These are phyloP conservation scores for Radiomyces spectabilis DNA, from an alignment of 192 early-diverging fungal genomes.

Conservation along the genomic window DNA sequence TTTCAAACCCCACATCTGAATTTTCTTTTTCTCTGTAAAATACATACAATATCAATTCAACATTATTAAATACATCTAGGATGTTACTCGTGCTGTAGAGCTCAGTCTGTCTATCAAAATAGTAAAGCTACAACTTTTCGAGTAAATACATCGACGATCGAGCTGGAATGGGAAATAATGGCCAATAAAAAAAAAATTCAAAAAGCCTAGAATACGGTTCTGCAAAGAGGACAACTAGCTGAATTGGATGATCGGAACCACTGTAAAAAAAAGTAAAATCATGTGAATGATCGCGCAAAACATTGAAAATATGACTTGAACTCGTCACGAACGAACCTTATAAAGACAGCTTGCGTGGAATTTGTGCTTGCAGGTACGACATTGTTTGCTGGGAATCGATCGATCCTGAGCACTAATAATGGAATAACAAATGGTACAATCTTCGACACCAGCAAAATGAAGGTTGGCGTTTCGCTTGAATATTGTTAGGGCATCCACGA, in stretches of 20 bases:
- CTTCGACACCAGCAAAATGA: constrained; percentile 95
- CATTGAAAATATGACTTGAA: no score
- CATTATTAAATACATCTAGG: no score
- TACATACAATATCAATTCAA: neutral
- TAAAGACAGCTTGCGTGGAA: constrained; percentile 93
- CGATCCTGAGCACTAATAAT: constrained; percentile 85
- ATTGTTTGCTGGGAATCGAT: constrained; percentile 81
- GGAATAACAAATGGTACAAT: constrained; percentile 97
- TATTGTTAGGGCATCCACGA: constrained; percentile 72
- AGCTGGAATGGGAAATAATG: neutral
- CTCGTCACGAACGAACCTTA: constrained; percentile 46
- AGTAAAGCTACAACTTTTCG: neutral
- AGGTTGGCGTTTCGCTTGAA: constrained; percentile 82
- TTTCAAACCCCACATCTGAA: neutral
- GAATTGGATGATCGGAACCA: constrained; percentile 58
- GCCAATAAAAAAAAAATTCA: neutral
- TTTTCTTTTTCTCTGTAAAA: neutral
- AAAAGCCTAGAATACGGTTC: constrained; percentile 41
- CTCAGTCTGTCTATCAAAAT: neutral
- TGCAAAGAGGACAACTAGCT: constrained; percentile 50
- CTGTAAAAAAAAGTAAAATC: constrained; percentile 9
- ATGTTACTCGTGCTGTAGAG: neutral
- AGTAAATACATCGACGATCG: neutral
- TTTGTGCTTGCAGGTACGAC: constrained; percentile 89
- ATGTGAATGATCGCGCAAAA: constrained; percentile 1